A percentile compares a stretch with the other conserved stretches of the same genome.
These are phyloP conservation scores for Ephemerocybe angulata DNA, from an alignment of 768 basidiomycete genomes.

Conservation along the genomic window DNA sequence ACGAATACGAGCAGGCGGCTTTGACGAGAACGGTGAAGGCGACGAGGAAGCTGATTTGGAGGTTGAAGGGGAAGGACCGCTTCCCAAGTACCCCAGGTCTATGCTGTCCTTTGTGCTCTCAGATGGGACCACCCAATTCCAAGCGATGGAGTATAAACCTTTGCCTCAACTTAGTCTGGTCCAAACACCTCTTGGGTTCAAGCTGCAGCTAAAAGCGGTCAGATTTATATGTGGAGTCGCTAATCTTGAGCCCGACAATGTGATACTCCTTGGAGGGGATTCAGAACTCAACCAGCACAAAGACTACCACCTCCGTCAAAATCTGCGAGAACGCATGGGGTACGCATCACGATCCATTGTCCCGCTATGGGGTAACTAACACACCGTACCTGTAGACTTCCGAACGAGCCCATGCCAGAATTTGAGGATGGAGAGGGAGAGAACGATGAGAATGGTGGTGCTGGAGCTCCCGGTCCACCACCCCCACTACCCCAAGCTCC, in stretches of 20 bases:
- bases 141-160: slow-evolving; percentile 75
- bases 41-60: slow-evolving; percentile 55
- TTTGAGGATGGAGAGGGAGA: background rate
- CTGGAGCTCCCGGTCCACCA: slow-evolving; percentile 4
- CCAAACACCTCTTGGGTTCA: slow-evolving; percentile 76
- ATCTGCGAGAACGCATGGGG: slow-evolving; percentile 67
- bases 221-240: slow-evolving; percentile 66
- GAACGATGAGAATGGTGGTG: background rate
- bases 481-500: slow-evolving; percentile 10
- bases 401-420: slow-evolving; percentile 21
- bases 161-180: slow-evolving; percentile 67
- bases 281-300: slow-evolving; percentile 63
- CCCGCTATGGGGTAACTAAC: slow-evolving; percentile 4
- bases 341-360: slow-evolving; percentile 29
- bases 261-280: slow-evolving; percentile 56
- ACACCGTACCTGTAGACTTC: slow-evolving; percentile 13
- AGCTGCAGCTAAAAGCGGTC: slow-evolving; percentile 74
- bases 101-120: slow-evolving; percentile 75
- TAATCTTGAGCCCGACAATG: slow-evolving; percentile 69
- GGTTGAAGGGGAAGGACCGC: slow-evolving; percentile 64
- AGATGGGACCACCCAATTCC: slow-evolving; percentile 68
- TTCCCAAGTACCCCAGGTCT: slow-evolving; percentile 77
- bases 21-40: slow-evolving; percentile 35
- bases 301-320: slow-evolving; percentile 55
- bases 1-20: slow-evolving; percentile 51